Evolutionary conservation across 495 filamentous ascomycete species (phyloP).

Genomic region (Hypoxylon lenormandii): DNA sequence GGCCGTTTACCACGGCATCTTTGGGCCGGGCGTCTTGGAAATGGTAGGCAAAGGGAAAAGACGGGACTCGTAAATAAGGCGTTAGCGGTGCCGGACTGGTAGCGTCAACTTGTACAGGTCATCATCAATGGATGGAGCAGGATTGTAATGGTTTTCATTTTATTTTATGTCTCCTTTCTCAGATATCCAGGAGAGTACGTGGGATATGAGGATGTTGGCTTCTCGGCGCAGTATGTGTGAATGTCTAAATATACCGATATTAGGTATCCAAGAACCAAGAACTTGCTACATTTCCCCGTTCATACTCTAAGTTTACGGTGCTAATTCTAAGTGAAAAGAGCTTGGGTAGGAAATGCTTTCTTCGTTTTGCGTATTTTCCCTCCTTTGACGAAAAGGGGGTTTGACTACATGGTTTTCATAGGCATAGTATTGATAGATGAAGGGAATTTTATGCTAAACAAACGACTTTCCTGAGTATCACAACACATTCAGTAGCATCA

Average conservation of each 20-base stretch:
- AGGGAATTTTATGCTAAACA: no score
- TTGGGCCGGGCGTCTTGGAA: background rate
- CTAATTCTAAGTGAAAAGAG: no score
- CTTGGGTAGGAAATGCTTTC: no score
- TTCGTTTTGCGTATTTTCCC: no score
- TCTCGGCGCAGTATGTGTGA: slow-evolving; percentile 7
- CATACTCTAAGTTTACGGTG: no score
- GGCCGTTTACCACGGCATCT: background rate
- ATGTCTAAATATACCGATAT: slow-evolving; percentile 30
- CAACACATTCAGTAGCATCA: no score
- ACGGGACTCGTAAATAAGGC: slow-evolving; percentile 13
- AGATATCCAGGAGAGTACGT: slow-evolving; percentile 24
- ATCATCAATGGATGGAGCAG: slow-evolving; percentile 6
- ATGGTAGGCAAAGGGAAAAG: slow-evolving; percentile 3
- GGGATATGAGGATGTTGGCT: slow-evolving; percentile 1
- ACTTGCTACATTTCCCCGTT: background rate
- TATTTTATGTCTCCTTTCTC: background rate
- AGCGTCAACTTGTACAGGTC: slow-evolving; percentile 16
- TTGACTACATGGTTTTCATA: no score
- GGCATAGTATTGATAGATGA: no score
- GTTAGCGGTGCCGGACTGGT: slow-evolving; percentile 13
- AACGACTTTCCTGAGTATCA: no score
- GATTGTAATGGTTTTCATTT: slow-evolving; percentile 21
- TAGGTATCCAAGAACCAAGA: background rate
- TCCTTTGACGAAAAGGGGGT: no score